Base-by-base conservation (phyloP, 148 eudicot genomes). In the Rhododendron ovatum region DNA sequence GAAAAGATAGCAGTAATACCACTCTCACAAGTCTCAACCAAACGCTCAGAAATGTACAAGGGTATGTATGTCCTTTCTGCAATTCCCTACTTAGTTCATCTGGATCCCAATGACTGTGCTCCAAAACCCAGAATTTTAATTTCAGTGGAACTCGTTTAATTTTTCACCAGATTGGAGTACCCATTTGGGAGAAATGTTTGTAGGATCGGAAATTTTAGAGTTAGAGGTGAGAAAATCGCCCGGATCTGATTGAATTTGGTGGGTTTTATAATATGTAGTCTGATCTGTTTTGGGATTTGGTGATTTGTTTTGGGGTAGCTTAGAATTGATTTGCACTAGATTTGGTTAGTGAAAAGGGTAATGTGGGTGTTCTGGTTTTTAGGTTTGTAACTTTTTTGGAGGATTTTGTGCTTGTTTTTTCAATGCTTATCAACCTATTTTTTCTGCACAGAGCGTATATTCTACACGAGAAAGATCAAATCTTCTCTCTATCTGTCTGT, bases 21-120 rank as follows among this genome's bases (percentile, higher is more conserved):
- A 87, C 82, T 75, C 83, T 84, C 81, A 50, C 89, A 77, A 83
- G 78, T 77, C 87, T 94, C 91, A 95, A 93, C 78, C 96, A 93
- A 86, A 95, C 98, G 48, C 92, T 95, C 33, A 86, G 92, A 76
- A 93, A 89, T 90, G 98, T 94, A 88, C 96, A 95, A 90, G 96
- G 98, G 98, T 95, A 92, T 50, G 78, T 73, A 30, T 17, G 61
- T 55, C 57, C n/a, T 12, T 11, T 74, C 75, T 28, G 2, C 18
- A 47, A 59, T 63, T 33, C 53, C 45, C 69, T 4, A 37, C 51
- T 55, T 10, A 73, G 28, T 82, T 43, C 55, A 2, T 33, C 43
- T 71, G 50, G 41, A 45, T 86, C 69, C 82, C 83, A 20, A 39
- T 39, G 69, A 73, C 28, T 69, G 1, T 28, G 12, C 37, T 17